These are phyloP conservation scores for Apiotrichum porosum DNA, from an alignment of 1,284 basidiomycete species.

Conservation along the genomic window DNA sequence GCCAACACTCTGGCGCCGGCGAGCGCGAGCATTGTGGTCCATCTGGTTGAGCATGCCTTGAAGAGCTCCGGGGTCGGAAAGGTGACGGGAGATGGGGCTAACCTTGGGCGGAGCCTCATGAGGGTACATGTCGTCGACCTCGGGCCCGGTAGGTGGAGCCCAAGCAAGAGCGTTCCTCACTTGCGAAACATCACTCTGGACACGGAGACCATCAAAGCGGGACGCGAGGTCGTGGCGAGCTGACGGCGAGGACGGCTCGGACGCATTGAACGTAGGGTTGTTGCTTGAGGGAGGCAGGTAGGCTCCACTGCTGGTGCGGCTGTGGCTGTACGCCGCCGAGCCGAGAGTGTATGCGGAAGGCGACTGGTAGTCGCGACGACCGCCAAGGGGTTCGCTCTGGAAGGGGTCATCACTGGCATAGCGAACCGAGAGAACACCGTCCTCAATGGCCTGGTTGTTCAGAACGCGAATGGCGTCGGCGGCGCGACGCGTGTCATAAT, in stretches of 20 bases:
- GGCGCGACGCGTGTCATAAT: constrained; percentile 36
- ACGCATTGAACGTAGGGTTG: background rate
- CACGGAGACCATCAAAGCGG: background rate
- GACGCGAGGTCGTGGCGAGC: background rate
- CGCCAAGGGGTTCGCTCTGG: constrained; percentile 8
- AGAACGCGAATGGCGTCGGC: constrained; percentile 21
- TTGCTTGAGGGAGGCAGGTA: too few relatives aligned
- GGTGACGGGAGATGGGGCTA: background rate
- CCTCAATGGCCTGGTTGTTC: constrained; percentile 15
- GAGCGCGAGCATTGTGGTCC: constrained; percentile 24
- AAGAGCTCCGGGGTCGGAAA: constrained; percentile 11
- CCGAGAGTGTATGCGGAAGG: constrained; percentile 15
- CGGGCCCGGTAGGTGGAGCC: background rate
- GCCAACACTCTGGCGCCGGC: constrained; percentile 8
- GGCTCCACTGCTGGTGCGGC: too few relatives aligned
- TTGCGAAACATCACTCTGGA: background rate
- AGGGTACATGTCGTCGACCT: background rate
- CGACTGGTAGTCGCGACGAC: background rate
- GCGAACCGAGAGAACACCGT: constrained; percentile 13
- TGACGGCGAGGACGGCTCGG: constrained; percentile 4
- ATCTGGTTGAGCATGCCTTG: constrained; percentile 28
- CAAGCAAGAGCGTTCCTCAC: too few relatives aligned
- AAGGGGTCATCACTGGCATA: constrained; percentile 8
- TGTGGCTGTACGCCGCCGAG: constrained; percentile 15
- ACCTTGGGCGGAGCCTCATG: background rate